A percentile compares a stretch with the other conserved stretches of the same genome.
Evolutionary conservation across 2,329 filamentous ascomycete genomes (phyloP).

Genomic region (Juglanconis sp.): DNA sequence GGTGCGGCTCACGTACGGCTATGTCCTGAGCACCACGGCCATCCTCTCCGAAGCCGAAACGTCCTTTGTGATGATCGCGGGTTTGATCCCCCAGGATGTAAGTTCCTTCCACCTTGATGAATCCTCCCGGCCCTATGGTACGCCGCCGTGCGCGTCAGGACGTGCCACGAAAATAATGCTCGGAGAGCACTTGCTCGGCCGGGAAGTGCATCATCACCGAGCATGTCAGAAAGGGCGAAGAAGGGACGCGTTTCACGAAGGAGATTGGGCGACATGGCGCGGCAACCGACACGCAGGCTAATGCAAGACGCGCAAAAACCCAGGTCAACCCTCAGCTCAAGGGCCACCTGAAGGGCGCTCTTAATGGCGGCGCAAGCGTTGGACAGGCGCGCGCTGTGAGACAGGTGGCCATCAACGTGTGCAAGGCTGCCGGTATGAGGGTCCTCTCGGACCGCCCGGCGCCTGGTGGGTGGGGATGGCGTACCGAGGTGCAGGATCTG

Average conservation of each 20-base stretch:
- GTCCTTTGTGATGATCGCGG: slow-evolving; percentile 49
- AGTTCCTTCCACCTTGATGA: slow-evolving; percentile 18
- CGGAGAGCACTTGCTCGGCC: not conserved
- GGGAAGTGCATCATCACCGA: not conserved
- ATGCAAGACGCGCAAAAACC: slow-evolving; percentile 2
- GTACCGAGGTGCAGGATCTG: slow-evolving; percentile 39
- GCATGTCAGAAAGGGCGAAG: not conserved
- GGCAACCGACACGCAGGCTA: slow-evolving; percentile 2
- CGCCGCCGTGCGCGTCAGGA: too few relatives aligned
- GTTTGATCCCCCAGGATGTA: slow-evolving; percentile 49
- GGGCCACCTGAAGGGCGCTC: slow-evolving; percentile 47
- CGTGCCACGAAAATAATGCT: not conserved
- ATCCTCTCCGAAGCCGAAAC: slow-evolving; percentile 45
- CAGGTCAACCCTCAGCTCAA: slow-evolving; percentile 52
- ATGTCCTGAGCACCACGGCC: slow-evolving; percentile 44
- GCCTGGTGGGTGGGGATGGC: slow-evolving; percentile 44
- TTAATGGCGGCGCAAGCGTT: slow-evolving; percentile 47
- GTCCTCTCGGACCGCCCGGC: slow-evolving; percentile 29
- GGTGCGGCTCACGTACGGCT: slow-evolving; percentile 45
- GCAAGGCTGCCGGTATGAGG: slow-evolving; percentile 44
- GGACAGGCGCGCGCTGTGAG: slow-evolving; percentile 48
- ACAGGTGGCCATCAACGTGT: slow-evolving; percentile 42
- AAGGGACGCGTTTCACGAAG: not conserved
- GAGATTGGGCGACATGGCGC: not conserved
- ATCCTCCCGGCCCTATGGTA: too few relatives aligned